Evolutionary conservation across 768 basidiomycete genomes (phyloP).

Genomic region (Suillus weaverae): DNA sequence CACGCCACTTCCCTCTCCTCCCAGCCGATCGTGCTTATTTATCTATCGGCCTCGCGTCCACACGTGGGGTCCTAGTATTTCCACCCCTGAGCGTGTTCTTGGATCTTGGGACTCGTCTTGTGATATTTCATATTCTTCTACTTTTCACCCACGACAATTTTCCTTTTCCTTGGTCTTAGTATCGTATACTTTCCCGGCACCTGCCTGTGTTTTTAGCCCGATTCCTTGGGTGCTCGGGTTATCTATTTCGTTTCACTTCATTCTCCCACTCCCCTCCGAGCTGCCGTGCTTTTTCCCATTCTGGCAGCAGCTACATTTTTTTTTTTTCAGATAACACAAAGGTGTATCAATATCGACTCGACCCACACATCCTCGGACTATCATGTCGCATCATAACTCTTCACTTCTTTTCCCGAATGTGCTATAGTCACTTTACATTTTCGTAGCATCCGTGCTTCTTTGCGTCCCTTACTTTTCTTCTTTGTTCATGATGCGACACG

Average conservation of each 20-base stretch:
- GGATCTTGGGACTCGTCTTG: constrained; percentile 38
- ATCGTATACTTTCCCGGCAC: constrained; percentile 20
- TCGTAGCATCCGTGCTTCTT: not conserved
- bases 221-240: constrained; percentile 17
- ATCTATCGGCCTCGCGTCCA: constrained; percentile 26
- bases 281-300: not conserved
- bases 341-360: constrained; percentile 36
- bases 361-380: constrained; percentile 27
- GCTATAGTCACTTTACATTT: constrained; percentile 16
- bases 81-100: constrained; percentile 37
- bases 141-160: constrained; percentile 10
- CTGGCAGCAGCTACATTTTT: not conserved
- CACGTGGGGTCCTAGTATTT: constrained; percentile 29
- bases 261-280: not conserved
- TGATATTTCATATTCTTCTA: constrained; percentile 21
- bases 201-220: constrained; percentile 30
- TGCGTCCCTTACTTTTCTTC: constrained; percentile 2
- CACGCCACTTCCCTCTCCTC: constrained; percentile 20
- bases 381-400: constrained; percentile 34
- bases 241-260: constrained; percentile 19
- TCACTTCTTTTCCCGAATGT: constrained; percentile 19
- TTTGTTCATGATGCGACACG: constrained; percentile 36
- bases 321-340: not conserved
- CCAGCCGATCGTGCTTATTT: constrained; percentile 32
- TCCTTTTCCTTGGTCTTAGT: constrained; percentile 21